Base-by-base conservation (phyloP, 106 monocot genomes). In the Dendrobium nobile region DNA sequence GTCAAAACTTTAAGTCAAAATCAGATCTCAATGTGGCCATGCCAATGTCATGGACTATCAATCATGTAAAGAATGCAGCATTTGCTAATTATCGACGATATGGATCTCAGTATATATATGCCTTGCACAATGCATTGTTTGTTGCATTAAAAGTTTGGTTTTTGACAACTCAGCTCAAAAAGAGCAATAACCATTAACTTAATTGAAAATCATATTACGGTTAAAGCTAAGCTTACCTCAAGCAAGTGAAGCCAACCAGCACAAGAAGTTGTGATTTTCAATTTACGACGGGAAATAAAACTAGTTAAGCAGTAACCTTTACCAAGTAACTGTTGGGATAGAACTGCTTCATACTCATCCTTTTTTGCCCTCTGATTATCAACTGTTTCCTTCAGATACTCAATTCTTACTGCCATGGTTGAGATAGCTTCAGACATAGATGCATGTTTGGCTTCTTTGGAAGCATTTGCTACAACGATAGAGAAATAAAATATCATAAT, bases 271-370 rank as follows among this genome's bases (percentile, higher is more conserved):
- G 22, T 61, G 61, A 70, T 33, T 22, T 33, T 22, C 7, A 70
- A 31, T 31, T 70, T 70, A 70, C 37, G 11, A 42, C 2, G 7
- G 4, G 6, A n/a, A 19, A 74, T n/a, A 42, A 19, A 74, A 74
- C 42, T 19, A 43, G 74, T 43, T 74, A 42, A 20, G n/a, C 27
- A 74, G 43, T 16, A 33, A 72, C 43, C 42, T 41, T 79, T 86
- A 91, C 91, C 78, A 15, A 41, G 45, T 54, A 77, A 75, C 61
- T 84, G 82, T 26, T 85, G 78, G n/a, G 82, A 77, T 74, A 93
- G 79, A 37, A 88, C 77, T 75, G 88, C 67, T 78, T 85, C 70
- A 85, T 78, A 82, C 78, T 85, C 75, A 37, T 83, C 81, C 83
- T 75, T 81, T 79, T 72, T 90, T 48, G 24, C 77, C 54, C 65